Conservation (phyloP, 2,329 filamentous ascomycete genomes). For the Purpureocillium takamizusanense region DNA sequence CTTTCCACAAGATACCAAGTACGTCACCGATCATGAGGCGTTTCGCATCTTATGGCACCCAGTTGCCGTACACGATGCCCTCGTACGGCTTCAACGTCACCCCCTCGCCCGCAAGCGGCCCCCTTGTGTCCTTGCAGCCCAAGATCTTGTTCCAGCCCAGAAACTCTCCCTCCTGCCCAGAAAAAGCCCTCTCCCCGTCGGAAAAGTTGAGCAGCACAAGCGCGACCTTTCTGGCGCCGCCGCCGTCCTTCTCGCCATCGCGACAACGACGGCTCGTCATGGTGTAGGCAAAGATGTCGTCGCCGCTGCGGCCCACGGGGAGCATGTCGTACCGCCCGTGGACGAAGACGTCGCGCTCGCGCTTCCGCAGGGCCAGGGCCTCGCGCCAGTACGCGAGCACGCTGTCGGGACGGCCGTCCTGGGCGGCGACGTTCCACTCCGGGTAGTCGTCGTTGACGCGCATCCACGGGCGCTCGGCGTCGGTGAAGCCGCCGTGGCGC, state of each 20-base stretch:
- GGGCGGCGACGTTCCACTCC: constrained; percentile 10
- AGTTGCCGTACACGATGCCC: neutral
- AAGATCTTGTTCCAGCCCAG: neutral
- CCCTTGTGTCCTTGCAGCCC: neutral
- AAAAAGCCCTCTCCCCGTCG: neutral
- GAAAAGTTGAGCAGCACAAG: constrained; percentile 11
- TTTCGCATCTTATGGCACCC: too few species aligned
- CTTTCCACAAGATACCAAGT: too few species aligned
- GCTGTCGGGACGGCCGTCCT: constrained; percentile 7
- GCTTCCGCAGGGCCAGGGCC: constrained; percentile 7
- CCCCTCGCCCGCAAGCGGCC: neutral
- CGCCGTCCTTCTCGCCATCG: too few species aligned
- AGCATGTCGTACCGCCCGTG: constrained; percentile 10
- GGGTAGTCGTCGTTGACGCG: constrained; percentile 13
- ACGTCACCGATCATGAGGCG: too few species aligned
- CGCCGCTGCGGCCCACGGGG: constrained; percentile 3
- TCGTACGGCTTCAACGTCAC: constrained; percentile 1
- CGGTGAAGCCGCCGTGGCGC: constrained; percentile 34
- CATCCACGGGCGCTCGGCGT: constrained; percentile 17
- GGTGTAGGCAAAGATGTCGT: constrained; percentile 12
- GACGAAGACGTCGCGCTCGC: constrained; percentile 11
- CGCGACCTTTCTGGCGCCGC: constrained; percentile 6
- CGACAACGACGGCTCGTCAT: constrained; percentile 8
- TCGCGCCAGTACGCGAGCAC: constrained; percentile 11
- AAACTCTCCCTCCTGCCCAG: neutral